Base-by-base conservation (phyloP, 2,329 filamentous ascomycete species). In the Phialocephala sp. region DNA sequence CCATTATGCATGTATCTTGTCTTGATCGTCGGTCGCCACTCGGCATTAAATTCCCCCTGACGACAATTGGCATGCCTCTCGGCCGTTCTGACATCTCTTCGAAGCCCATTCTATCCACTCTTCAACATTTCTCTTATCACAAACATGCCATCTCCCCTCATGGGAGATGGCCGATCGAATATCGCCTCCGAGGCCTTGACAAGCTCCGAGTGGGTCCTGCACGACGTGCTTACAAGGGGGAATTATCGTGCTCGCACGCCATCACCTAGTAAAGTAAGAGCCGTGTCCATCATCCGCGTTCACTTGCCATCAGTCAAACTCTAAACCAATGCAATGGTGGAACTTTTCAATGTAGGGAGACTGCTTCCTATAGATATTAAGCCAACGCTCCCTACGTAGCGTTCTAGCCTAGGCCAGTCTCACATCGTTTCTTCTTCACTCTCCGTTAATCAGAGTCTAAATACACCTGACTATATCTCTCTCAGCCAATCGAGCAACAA, bases 221-320 rank as follows among this genome's bases (percentile, higher is more conserved):
- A 54, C 20, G 57, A 20, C 61, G 61, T 63, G 61, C n/a, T 63
- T 63, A 20, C 61, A 52, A 41, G 61, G 61, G 54, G 47, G 15
- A 6, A 50, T 24, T 39, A 14, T 37, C 57, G 62, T 59, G 47
- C 59, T 64, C 58, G 62, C 58, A 57, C 57, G 50, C 52, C 57
- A 64, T 64, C 15, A 54, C 4, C 9, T 36, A n/a, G 35, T 1
- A 56, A 45, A 15, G 8, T 14, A n/a, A 32, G 27, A 8, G 9
- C 27, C 14, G 22, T 39, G 20, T 59, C 20, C 5, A 27, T 52
- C 24, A 20, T 18, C 8, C 14, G 15, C 6, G 14, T 20, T 22
- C 35, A 59, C 43, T 52, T 64, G n/a, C 8, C 12, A 45, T 8
- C 36, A 4, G 0, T 15, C 22, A 39, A 47, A 45, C 15, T 57